Evolutionary conservation across 352 stramenopile species (phyloP).

Genomic region (Phytophthora vignae): DNA sequence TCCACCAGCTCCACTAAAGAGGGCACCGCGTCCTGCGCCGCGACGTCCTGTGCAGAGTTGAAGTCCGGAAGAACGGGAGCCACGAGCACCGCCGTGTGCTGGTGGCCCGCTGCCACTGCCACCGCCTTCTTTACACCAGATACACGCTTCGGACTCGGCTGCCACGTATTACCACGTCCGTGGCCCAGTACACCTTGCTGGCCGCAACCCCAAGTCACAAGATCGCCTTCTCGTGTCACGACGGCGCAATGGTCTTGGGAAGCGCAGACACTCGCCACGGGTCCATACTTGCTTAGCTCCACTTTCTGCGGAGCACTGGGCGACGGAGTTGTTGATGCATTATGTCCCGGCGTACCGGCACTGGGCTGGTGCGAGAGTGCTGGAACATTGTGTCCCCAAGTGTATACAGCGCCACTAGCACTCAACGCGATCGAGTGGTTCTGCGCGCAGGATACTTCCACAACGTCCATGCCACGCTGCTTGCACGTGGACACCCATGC

Average conservation of each 20-base stretch:
- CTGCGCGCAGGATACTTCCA: slow-evolving; percentile 76
- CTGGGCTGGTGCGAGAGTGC: slow-evolving; percentile 60
- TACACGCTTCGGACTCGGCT: slow-evolving; percentile 82
- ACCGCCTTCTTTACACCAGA: slow-evolving; percentile 77
- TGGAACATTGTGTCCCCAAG: slow-evolving; percentile 77
- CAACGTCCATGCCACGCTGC: slow-evolving; percentile 60
- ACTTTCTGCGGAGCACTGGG: slow-evolving; percentile 61
- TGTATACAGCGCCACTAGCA: slow-evolving; percentile 70
- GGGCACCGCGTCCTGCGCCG: slow-evolving; percentile 5
- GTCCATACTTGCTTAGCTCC: slow-evolving; percentile 49
- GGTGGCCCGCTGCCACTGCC: slow-evolving; percentile 68
- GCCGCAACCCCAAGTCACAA: slow-evolving; percentile 82
- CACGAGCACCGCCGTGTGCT: slow-evolving; percentile 81
- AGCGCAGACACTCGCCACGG: slow-evolving; percentile 65
- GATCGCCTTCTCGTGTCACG: slow-evolving; percentile 63
- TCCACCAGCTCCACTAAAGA: slow-evolving; percentile 58
- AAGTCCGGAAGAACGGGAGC: slow-evolving; percentile 50
- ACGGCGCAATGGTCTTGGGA: slow-evolving; percentile 84
- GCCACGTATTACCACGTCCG: slow-evolving; percentile 76
- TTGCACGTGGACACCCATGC: slow-evolving; percentile 69
- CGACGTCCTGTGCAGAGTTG: slow-evolving; percentile 8
- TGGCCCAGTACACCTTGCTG: slow-evolving; percentile 77
- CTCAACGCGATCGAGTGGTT: slow-evolving; percentile 86
- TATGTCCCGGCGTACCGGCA: slow-evolving; percentile 24
- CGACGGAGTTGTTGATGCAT: slow-evolving; percentile 28